Percentiles rank a stretch among this genome's conserved stretches.
These are phyloP conservation scores for Selenicereus undatus DNA, from an alignment of 148 eudicot species.

Conservation along the genomic window DNA sequence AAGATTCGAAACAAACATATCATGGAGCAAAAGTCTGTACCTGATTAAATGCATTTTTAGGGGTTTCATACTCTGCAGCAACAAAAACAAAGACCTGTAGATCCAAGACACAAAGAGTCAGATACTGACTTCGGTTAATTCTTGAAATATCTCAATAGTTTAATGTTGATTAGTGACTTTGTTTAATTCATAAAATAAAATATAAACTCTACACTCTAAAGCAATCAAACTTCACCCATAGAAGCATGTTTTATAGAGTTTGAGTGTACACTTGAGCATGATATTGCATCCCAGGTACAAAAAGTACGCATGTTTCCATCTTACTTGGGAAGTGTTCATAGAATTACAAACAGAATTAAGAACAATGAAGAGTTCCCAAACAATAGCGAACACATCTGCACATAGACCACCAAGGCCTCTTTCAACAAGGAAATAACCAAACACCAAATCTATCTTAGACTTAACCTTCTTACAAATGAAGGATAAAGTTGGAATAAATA, in stretches of 20 bases:
- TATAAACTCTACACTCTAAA: not conserved
- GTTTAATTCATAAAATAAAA: not conserved
- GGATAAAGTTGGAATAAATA: not conserved
- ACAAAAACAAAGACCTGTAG: constrained; percentile 87
- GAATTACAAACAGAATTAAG: not conserved
- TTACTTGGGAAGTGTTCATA: not conserved
- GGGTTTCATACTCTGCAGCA: constrained; percentile 89
- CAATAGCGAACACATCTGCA: not conserved
- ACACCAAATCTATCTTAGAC: not conserved
- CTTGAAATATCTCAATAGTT: not conserved
- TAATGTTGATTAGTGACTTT: not conserved
- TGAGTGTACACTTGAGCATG: too few relatives aligned
- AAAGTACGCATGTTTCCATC: not conserved
- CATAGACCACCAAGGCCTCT: not conserved
- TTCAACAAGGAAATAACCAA: not conserved
- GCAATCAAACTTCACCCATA: not conserved
- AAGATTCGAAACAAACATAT: not conserved
- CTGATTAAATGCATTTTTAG: constrained; percentile 77
- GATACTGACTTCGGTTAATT: not conserved
- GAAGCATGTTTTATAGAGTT: not conserved
- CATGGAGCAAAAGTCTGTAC: constrained; percentile 27
- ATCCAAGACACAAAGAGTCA: constrained; percentile 12
- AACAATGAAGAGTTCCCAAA: not conserved
- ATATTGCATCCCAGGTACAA: too few relatives aligned
- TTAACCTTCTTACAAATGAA: not conserved